Conservation (phyloP, 2,329 filamentous ascomycete species). For the Pseudocercospora vitis region DNA sequence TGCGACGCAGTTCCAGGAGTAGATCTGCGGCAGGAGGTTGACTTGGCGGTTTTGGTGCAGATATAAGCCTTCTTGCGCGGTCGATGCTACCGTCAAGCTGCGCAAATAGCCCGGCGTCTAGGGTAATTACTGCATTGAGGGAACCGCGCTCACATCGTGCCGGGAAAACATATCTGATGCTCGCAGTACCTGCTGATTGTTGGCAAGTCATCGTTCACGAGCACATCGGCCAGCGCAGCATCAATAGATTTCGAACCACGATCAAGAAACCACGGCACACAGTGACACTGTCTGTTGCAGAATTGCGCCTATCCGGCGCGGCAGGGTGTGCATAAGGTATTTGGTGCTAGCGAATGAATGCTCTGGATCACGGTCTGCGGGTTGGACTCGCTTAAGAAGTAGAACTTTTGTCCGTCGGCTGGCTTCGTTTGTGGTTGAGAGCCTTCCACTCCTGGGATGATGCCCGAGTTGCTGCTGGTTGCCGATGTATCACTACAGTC, state of each 20-base stretch:
- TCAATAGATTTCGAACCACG: too few relatives aligned
- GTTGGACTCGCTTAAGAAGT: neutral
- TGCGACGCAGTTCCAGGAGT: conserved; percentile 13
- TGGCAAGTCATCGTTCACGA: too few relatives aligned
- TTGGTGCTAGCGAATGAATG: conserved; percentile 5
- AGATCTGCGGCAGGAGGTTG: conserved; percentile 13
- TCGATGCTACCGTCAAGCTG: neutral
- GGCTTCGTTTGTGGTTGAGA: neutral
- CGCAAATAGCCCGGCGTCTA: neutral
- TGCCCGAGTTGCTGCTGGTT: neutral
- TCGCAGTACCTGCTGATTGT: too few relatives aligned
- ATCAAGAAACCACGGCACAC: too few relatives aligned
- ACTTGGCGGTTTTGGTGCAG: conserved; percentile 14
- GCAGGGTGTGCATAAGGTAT: too few relatives aligned
- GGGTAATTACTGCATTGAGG: too few relatives aligned
- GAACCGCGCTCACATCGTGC: too few relatives aligned
- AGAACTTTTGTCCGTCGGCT: too few relatives aligned
- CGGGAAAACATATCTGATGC: too few relatives aligned
- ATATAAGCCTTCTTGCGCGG: neutral
- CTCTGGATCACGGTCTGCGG: neutral
- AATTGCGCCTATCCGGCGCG: too few relatives aligned
- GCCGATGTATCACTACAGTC: conserved; percentile 2
- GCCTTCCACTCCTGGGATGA: neutral
- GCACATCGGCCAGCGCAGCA: too few relatives aligned
- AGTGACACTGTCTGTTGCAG: too few relatives aligned